Percentiles rank a stretch among this genome's conserved stretches.
Evolutionary conservation across 2,329 filamentous ascomycete species (phyloP).

Genomic region (Gaeumannomyces sp.): DNA sequence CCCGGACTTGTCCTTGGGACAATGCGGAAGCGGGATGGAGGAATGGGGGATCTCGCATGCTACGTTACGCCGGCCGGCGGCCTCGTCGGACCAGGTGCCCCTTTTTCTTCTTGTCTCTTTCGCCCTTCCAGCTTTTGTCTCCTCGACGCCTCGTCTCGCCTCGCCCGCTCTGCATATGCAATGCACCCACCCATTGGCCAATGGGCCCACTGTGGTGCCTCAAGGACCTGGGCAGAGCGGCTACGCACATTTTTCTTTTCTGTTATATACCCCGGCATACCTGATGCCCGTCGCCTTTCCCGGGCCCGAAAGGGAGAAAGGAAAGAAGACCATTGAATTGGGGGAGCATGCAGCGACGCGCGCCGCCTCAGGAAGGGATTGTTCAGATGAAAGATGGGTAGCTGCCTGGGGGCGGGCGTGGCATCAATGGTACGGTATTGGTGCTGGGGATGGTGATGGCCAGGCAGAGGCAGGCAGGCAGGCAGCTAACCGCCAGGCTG

Average conservation of each 20-base stretch:
- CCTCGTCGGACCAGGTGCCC: no score
- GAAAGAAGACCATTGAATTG: no score
- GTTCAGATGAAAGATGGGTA: neutral
- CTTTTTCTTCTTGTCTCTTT: no score
- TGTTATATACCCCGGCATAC: neutral
- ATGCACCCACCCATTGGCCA: neutral
- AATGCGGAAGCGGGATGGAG: no score
- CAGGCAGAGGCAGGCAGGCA: neutral
- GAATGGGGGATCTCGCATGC: neutral
- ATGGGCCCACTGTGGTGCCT: no score
- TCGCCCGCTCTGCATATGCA: neutral
- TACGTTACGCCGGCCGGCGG: constrained; percentile 1
- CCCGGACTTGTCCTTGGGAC: no score
- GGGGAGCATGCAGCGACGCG: no score
- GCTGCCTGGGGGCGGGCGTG: neutral
- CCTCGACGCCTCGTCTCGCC: neutral
- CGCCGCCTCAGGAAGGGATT: neutral
- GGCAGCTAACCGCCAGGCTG: neutral
- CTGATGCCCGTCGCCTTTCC: neutral
- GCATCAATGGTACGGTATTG: no score
- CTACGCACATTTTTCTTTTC: neutral
- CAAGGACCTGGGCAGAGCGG: neutral
- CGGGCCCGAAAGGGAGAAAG: no score
- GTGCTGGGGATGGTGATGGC: no score
- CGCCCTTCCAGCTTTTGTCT: neutral